A percentile compares a stretch with the other conserved stretches of the same genome.
These are phyloP conservation scores for Rubia yunnanensis DNA, from an alignment of 257 asterid species.

Conservation along the genomic window DNA sequence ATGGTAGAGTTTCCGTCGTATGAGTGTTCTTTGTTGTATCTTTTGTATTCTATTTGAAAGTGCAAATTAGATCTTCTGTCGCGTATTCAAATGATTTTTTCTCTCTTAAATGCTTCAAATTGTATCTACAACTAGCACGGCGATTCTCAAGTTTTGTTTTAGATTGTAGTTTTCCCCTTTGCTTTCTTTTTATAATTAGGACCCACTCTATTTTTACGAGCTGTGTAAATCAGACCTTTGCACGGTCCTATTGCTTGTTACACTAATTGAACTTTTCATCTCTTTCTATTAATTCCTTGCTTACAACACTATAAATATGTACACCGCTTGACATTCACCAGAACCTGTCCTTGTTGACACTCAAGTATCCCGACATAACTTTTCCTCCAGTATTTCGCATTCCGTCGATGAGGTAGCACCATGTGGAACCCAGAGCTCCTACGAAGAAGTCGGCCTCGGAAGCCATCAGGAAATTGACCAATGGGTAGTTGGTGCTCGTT, in stretches of 20 bases:
- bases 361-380: slow-evolving; percentile 90
- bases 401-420: slow-evolving; percentile 91
- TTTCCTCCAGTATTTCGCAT: slow-evolving; percentile 93
- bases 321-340: no score
- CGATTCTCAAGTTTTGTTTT: slow-evolving; percentile 10
- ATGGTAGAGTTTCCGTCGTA: neutral
- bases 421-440: slow-evolving; percentile 87
- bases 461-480: slow-evolving; percentile 94
- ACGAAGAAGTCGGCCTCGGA: slow-evolving; percentile 84
- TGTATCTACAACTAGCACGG: slow-evolving; percentile 13
- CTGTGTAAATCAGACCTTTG: neutral
- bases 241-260: neutral
- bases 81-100: neutral
- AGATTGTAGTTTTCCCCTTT: slow-evolving; percentile 1
- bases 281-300: no score
- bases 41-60: slow-evolving; percentile 18
- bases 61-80: slow-evolving; percentile 1
- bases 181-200: neutral
- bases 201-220: neutral
- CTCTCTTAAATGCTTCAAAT: slow-evolving; percentile 6
- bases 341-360: slow-evolving; percentile 89
- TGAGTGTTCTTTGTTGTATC: slow-evolving; percentile 15
- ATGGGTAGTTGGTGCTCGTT: slow-evolving; percentile 84
- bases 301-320: no score
- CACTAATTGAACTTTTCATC: neutral